Evolutionary conservation across 2,329 filamentous ascomycete genomes (phyloP).

Genomic region (Fusarium austroafricanum): DNA sequence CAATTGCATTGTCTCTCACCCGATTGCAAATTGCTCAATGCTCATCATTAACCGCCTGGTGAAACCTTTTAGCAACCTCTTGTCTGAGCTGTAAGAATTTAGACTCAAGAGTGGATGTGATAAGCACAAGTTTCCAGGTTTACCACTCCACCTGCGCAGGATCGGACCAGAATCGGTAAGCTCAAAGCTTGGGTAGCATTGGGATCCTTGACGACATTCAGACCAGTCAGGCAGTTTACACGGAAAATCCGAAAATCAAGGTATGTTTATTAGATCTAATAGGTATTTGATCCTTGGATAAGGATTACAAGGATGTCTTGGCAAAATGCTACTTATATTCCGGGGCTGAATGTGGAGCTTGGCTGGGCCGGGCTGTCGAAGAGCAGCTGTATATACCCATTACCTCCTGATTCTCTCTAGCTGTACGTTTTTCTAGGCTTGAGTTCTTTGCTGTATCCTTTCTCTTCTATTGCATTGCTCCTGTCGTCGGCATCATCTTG

Average conservation of each 20-base stretch:
- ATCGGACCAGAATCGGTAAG: conserved; percentile 1
- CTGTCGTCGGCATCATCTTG: neutral
- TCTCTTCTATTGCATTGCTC: neutral
- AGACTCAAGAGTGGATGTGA: neutral
- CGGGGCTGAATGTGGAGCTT: neutral
- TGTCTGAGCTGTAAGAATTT: neutral
- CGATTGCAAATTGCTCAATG: neutral
- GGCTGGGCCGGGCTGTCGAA: neutral
- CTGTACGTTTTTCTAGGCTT: neutral
- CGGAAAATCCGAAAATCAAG: neutral
- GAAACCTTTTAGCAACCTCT: neutral
- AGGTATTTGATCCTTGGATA: neutral
- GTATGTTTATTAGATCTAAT: neutral
- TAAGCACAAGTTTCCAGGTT: neutral
- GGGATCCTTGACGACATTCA: neutral
- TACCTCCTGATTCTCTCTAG: neutral
- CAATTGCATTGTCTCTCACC: too few species aligned
- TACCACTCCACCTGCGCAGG: neutral
- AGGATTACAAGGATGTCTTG: neutral
- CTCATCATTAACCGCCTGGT: neutral
- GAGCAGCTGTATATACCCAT: neutral
- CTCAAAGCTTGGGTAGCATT: neutral
- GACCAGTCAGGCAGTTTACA: neutral
- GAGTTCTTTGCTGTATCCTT: neutral
- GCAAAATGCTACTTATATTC: neutral